phyloP scores from a whole-genome alignment of 192 early-diverging fungal genomes.

The Podila clonocystis region DNA sequence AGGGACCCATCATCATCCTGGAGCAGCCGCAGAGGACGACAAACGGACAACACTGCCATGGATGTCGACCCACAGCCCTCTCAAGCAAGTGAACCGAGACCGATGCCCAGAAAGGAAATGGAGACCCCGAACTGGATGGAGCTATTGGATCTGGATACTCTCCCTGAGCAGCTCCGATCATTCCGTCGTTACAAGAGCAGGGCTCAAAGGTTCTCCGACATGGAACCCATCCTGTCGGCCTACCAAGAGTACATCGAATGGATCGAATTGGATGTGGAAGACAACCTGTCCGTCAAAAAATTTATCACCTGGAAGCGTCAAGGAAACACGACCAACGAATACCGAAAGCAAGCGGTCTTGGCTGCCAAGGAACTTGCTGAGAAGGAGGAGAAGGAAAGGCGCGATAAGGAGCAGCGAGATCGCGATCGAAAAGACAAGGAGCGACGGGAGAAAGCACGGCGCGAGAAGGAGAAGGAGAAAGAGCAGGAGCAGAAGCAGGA shows the following conservation, averaged over 20 bases:
- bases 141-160: not conserved
- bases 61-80: too few species aligned
- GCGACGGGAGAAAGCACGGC: not conserved
- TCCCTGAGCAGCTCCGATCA: not conserved
- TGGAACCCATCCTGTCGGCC: conserved; percentile 10
- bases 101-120: not conserved
- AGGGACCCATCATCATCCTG: too few species aligned
- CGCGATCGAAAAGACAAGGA: not conserved
- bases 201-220: not conserved
- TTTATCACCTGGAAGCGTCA: conserved; percentile 33
- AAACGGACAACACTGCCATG: too few species aligned
- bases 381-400: conserved; percentile 1
- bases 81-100: not conserved
- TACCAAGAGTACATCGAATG: conserved; percentile 49
- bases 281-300: conserved; percentile 1
- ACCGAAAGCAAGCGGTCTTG: conserved; percentile 6
- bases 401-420: not conserved
- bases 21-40: too few species aligned
- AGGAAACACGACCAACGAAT: conserved; percentile 19
- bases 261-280: conserved; percentile 29
- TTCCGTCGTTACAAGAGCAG: not conserved
- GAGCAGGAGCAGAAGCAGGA: too few species aligned
- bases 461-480: not conserved
- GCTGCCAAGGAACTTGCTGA: conserved; percentile 1
- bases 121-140: conserved; percentile 10